Evolutionary conservation across 2,329 filamentous ascomycete genomes (phyloP).

Genomic region (Epichloe elymi): DNA sequence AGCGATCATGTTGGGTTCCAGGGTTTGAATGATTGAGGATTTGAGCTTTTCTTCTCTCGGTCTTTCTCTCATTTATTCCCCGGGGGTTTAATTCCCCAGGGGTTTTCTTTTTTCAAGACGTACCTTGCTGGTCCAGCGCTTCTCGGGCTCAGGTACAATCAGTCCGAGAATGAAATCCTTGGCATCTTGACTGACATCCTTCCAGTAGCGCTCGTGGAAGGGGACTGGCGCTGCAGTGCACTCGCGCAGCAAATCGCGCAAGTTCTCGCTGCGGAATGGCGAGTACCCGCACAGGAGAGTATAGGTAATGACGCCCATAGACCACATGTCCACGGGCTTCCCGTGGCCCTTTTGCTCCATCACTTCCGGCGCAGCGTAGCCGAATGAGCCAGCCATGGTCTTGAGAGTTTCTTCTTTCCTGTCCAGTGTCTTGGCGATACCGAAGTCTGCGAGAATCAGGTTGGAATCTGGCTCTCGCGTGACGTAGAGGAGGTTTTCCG

Average conservation of each 20-base stretch:
- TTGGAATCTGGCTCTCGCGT: slow-evolving; percentile 65
- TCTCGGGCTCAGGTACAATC: slow-evolving; percentile 63
- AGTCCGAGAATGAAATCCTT: slow-evolving; percentile 85
- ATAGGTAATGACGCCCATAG: slow-evolving; percentile 95
- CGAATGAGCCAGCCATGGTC: slow-evolving; percentile 97
- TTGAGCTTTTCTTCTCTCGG: neutral
- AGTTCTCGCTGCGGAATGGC: slow-evolving; percentile 88
- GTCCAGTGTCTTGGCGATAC: slow-evolving; percentile 96
- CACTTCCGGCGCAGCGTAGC: slow-evolving; percentile 93
- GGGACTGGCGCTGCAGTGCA: slow-evolving; percentile 73
- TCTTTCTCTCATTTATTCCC: neutral
- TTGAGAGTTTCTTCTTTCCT: slow-evolving; percentile 82
- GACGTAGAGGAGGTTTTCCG: slow-evolving; percentile 92
- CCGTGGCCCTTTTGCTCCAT: slow-evolving; percentile 98
- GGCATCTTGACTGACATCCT: slow-evolving; percentile 86
- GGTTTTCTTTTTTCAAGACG: slow-evolving; percentile 11
- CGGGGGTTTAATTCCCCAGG: no score
- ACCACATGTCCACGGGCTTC: slow-evolving; percentile 99
- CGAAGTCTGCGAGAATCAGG: slow-evolving; percentile 90
- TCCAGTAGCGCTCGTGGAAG: slow-evolving; percentile 98
- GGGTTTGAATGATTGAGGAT: neutral
- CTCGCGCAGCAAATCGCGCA: slow-evolving; percentile 88
- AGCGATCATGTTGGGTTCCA: neutral
- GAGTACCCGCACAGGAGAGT: slow-evolving; percentile 96
- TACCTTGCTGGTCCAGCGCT: slow-evolving; percentile 68